A percentile compares a stretch with the other conserved stretches of the same genome.
Evolutionary conservation across 192 early-diverging fungal genomes (phyloP).

Genomic region (Paraglomus occultum): DNA sequence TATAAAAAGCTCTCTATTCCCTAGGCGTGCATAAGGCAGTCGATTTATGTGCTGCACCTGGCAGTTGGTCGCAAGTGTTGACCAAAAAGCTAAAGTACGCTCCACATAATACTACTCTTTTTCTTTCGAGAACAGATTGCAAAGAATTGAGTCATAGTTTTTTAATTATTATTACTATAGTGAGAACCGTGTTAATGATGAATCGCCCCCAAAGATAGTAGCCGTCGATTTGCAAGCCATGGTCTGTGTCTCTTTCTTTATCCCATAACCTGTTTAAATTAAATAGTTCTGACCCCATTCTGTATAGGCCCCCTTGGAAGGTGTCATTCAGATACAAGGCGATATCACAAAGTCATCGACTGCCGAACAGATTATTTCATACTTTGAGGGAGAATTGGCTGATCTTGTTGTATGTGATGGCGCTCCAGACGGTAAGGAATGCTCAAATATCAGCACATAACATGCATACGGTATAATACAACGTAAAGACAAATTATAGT

Average conservation of each 20-base stretch:
- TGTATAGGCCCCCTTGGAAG: constrained; percentile 77
- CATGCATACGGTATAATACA: background rate
- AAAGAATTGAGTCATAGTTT: background rate
- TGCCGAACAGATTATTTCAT: constrained; percentile 84
- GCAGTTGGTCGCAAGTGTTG: constrained; percentile 96
- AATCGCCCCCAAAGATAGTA: constrained; percentile 65
- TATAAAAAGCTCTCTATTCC: background rate
- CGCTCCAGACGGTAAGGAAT: constrained; percentile 80
- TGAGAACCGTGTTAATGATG: constrained; percentile 41
- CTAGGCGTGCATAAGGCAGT: constrained; percentile 81
- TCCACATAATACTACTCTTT: background rate
- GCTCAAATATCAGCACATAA: background rate
- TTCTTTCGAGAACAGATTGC: background rate
- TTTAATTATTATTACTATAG: constrained; percentile 30
- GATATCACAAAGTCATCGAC: constrained; percentile 96
- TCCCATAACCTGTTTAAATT: background rate
- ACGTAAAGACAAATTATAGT: constrained; percentile 45
- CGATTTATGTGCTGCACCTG: constrained; percentile 97
- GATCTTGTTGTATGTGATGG: constrained; percentile 97
- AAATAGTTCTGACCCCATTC: background rate
- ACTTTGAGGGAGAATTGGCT: constrained; percentile 85
- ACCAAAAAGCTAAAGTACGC: constrained; percentile 58
- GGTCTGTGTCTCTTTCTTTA: constrained; percentile 32
- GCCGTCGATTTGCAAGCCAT: constrained; percentile 90
- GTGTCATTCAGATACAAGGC: constrained; percentile 94